Evolutionary conservation across 2,329 filamentous ascomycete species (phyloP).

Genomic region (Neopestalotiopsis sp.): DNA sequence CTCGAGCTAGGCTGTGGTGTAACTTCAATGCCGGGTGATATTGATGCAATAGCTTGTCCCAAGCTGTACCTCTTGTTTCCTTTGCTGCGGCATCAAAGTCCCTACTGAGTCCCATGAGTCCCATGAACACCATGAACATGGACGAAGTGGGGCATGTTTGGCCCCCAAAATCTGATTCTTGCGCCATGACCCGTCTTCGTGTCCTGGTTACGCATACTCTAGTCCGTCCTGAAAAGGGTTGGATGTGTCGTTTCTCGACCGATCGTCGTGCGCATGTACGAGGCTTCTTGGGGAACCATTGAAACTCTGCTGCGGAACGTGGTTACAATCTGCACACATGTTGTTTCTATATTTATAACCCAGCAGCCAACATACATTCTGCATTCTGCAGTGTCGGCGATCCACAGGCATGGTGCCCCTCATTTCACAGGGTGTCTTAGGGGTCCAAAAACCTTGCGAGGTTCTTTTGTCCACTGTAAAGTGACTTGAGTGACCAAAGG

Average conservation of each 20-base stretch:
- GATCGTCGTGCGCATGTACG: neutral
- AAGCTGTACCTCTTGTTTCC: neutral
- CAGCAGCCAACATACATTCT: neutral
- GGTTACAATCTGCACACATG: neutral
- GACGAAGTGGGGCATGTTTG: neutral
- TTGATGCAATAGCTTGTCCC: neutral
- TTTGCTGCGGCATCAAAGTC: neutral
- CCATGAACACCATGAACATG: neutral
- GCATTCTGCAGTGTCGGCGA: neutral
- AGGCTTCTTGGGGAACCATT: neutral
- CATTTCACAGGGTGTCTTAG: conserved; percentile 1
- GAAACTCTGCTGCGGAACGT: conserved; percentile 1
- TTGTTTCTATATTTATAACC: neutral
- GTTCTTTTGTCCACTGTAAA: conserved; percentile 4
- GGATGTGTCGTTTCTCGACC: neutral
- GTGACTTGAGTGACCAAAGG: neutral
- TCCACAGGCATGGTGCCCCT: conserved; percentile 4
- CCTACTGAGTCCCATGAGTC: neutral
- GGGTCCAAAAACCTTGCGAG: conserved; percentile 1
- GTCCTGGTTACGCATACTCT: neutral
- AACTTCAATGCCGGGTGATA: neutral
- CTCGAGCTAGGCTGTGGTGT: neutral
- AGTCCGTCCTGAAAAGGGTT: neutral
- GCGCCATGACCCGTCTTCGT: conserved; percentile 1
- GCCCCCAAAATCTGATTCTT: neutral